Evolutionary conservation across 2,329 filamentous ascomycete species (phyloP).

Genomic region (Diaporthe eres): DNA sequence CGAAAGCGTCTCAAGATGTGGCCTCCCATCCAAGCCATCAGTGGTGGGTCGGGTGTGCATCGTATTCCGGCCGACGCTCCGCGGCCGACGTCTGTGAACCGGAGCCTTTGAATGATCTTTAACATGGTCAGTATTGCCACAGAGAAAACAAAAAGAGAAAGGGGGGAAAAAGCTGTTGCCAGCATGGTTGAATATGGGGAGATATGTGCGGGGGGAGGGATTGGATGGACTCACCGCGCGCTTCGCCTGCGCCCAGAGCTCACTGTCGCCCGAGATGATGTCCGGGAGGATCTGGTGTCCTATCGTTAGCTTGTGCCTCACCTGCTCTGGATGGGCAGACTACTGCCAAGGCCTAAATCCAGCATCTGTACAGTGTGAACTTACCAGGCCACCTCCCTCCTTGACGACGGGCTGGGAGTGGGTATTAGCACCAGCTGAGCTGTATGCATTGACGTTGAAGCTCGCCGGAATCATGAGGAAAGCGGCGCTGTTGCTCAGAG

Average conservation of each 20-base stretch:
- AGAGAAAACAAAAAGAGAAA: too few relatives aligned
- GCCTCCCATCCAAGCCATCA: too few relatives aligned
- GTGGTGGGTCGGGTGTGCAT: neutral
- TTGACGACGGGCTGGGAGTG: neutral
- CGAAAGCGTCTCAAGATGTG: too few relatives aligned
- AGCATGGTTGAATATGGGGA: neutral
- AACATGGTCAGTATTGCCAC: neutral
- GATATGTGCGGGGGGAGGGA: neutral
- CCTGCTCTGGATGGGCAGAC: neutral
- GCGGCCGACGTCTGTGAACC: neutral
- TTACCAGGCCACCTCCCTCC: neutral
- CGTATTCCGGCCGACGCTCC: neutral
- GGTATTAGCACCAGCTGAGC: neutral
- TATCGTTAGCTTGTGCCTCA: neutral
- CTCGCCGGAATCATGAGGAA: neutral
- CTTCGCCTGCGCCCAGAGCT: neutral
- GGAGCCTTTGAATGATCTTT: neutral
- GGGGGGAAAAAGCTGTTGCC: too few relatives aligned
- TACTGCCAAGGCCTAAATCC: neutral
- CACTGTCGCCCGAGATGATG: neutral
- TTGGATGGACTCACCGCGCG: neutral
- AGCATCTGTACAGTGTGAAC: too few relatives aligned
- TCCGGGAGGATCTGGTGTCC: neutral
- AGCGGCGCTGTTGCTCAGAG: neutral
- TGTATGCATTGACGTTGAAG: neutral